Base-by-base conservation (phyloP, 2,329 filamentous ascomycete genomes). In the Juglanconis oblonga region DNA sequence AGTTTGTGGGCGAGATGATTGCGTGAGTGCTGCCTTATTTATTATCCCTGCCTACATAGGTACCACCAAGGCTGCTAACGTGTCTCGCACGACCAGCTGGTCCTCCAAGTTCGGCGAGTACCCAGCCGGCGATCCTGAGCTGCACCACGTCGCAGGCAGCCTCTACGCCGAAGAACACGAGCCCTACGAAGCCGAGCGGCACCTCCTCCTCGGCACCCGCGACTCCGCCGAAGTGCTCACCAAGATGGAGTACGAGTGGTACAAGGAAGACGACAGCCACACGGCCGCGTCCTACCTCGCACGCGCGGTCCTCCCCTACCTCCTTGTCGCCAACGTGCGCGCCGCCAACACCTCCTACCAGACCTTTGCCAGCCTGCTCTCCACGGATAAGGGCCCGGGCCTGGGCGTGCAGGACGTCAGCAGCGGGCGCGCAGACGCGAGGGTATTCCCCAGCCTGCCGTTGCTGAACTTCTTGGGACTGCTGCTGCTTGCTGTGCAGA, bases 101-200 rank as follows among this genome's bases (percentile, higher is more conserved):
- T 96, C 92, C 59, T 83, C 86, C 58, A 94, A 90, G 72, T 89
- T 86, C 70, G 92, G 93, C 67, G 90, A 95, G 50, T 91, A 90
- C 72, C 93, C 95, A 52, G 90, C 92, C 54, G 95, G 95, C 62
- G 95, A 99, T 71, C 90, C 94, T 3, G 95, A 98, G 69, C 80
- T 99, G 58, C 95, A 99, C 76, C 93, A 98, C 76, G 92, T 96
- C 48, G 88, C 88, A 40, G 95, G 95, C 54, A 87, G 86, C 36
- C 79, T 97, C 48, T 97, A 92, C 73, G 94, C 93, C n/a, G 89
- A 96, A 70, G 94, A 97, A 68, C 89, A 93, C 74, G 92, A 97
- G 63, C 85, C 89, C 32, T 96, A 97, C 79, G 93, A 97, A 62
- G 95, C 96, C 13, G 96, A 99, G 76, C 85, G 87, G 67, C 95